Evolutionary conservation across 1,139 yeast species (phyloP).

Genomic region (Eremothecium sinecaudum): DNA sequence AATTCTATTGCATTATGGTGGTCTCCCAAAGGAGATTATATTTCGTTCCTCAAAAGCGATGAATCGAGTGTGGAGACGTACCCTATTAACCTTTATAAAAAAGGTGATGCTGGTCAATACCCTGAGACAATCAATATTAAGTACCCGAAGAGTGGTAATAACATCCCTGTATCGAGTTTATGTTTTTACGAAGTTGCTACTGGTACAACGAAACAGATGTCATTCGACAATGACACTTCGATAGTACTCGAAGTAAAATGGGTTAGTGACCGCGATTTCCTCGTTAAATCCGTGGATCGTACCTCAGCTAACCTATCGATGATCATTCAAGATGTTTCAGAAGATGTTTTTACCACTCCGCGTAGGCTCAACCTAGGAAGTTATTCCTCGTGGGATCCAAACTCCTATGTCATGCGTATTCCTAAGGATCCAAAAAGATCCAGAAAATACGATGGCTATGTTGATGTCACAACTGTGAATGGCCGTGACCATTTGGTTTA

Average conservation of each 20-base stretch:
- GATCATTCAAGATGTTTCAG: conserved; percentile 40
- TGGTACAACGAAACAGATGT: conserved; percentile 34
- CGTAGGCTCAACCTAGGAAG: conserved; percentile 42
- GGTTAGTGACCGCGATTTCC: conserved; percentile 50
- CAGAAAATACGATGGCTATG: conserved; percentile 48
- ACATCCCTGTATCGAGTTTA: conserved; percentile 57
- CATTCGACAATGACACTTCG: conserved; percentile 41
- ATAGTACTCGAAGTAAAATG: conserved; percentile 64
- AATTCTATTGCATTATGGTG: conserved; percentile 76
- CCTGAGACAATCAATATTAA: conserved; percentile 57
- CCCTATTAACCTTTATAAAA: conserved; percentile 64
- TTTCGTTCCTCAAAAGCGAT: conserved; percentile 62
- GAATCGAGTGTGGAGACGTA: conserved; percentile 67
- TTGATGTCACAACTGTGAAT: conserved; percentile 61
- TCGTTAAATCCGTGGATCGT: conserved; percentile 65
- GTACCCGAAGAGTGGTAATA: conserved; percentile 89
- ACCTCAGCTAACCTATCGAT: conserved; percentile 57
- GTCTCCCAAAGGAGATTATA: conserved; percentile 60
- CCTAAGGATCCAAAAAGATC: conserved; percentile 45
- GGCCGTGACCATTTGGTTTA: conserved; percentile 67
- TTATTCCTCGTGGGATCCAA: conserved; percentile 72
- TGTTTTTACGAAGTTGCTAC: conserved; percentile 31
- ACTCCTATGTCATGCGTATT: conserved; percentile 58
- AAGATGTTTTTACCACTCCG: conserved; percentile 29
- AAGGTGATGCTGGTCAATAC: conserved; percentile 44